A percentile compares a stretch with the other conserved stretches of the same genome.
Conservation (phyloP, 495 filamentous ascomycete species). For the Trichoderma gamsii region DNA sequence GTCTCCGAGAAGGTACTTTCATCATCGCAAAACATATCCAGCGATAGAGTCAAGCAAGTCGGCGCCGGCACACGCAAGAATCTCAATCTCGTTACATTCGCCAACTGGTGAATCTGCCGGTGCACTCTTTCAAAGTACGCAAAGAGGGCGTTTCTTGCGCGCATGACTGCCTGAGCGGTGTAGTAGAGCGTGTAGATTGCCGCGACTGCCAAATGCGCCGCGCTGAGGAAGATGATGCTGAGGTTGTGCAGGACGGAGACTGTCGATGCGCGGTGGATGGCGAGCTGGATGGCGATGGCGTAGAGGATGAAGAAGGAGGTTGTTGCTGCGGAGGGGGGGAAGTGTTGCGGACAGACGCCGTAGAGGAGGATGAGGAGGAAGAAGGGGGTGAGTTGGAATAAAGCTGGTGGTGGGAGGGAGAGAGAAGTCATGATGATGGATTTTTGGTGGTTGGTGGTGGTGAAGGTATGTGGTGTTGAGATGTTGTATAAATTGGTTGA, state of each 20-base stretch:
- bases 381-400: background rate
- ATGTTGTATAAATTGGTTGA: too few relatives aligned
- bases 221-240: background rate
- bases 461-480: background rate
- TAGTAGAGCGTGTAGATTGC: background rate
- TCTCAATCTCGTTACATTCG: too few relatives aligned
- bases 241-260: background rate
- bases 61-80: too few relatives aligned
- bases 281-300: background rate
- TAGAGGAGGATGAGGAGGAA: background rate
- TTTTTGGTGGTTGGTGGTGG: background rate
- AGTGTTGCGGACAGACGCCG: background rate
- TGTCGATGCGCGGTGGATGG: background rate
- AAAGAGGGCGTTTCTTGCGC: too few relatives aligned
- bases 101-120: too few relatives aligned
- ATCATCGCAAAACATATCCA: too few relatives aligned
- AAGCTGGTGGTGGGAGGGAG: background rate
- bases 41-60: too few relatives aligned
- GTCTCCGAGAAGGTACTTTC: too few relatives aligned
- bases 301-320: background rate
- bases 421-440: background rate
- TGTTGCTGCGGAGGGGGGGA: background rate
- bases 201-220: background rate
- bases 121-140: too few relatives aligned
- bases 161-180: too few relatives aligned